phyloP scores from a whole-genome alignment of 495 filamentous ascomycete species.

The Xylaria cubensis region DNA sequence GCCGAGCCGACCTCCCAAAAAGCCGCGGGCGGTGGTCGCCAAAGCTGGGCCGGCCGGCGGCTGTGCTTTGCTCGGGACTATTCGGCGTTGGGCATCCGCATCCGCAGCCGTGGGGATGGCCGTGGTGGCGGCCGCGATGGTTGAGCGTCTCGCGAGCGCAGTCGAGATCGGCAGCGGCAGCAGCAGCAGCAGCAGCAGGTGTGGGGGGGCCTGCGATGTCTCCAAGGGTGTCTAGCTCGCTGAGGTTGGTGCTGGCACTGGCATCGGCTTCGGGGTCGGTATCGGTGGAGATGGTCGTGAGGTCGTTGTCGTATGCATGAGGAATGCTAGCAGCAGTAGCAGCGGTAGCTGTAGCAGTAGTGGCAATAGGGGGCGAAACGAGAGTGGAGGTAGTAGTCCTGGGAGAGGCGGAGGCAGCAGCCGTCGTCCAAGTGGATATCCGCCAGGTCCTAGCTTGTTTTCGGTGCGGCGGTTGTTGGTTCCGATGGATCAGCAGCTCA shows the following conservation, averaged over 20 bases:
- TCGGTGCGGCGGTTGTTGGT: constrained; percentile 20
- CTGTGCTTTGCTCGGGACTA: constrained; percentile 22
- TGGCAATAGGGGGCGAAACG: constrained; percentile 23
- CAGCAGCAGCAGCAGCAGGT: not conserved
- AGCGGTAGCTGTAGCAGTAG: not conserved
- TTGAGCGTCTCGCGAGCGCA: constrained; percentile 3
- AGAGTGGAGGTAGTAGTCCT: constrained; percentile 20
- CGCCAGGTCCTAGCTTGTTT: constrained; percentile 18
- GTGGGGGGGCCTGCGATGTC: not conserved
- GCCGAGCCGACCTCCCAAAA: constrained; percentile 1
- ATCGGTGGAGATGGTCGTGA: constrained; percentile 4
- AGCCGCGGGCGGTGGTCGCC: constrained; percentile 16
- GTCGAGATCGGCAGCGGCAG: not conserved
- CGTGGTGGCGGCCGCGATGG: constrained; percentile 14
- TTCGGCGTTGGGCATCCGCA: constrained; percentile 19
- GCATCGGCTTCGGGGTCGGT: constrained; percentile 6
- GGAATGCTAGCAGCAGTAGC: not conserved
- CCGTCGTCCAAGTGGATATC: constrained; percentile 21
- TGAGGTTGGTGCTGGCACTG: not conserved
- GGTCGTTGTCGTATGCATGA: constrained; percentile 13
- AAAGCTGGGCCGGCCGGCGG: constrained; percentile 20
- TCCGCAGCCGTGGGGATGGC: constrained; percentile 17
- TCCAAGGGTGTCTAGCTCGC: not conserved
- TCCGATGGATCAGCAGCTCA: constrained; percentile 16
- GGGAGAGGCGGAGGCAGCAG: not conserved